Conservation (phyloP, 164 flowering plant genomes). For the grape (Vitis vinifera) region ASM3070453v1 NC_081820.1:13648501-13649000, state of each 20-base stretch:
- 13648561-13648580: constrained; percentile 97
- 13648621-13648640: no score
- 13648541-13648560: constrained; percentile 99
- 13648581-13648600: constrained; percentile 95
- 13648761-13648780: no score
- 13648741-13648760: no score
- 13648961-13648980: no score
- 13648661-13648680: background rate
- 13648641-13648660: background rate
- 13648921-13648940: no score
- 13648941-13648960: no score
- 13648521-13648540: constrained; percentile 18
- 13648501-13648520: background rate
- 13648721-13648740: background rate
- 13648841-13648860: constrained; percentile 88
- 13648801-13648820: constrained; percentile 92
- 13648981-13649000: no score
- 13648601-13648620: no score
- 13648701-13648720: background rate
- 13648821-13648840: constrained; percentile 91
- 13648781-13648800: no score
- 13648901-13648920: no score
- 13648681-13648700: background rate
- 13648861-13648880: constrained; percentile 63
- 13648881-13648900: no score